Evolutionary conservation across 805 yeast genomes (phyloP).

Genomic region (Teunomyces gatunensis): DNA sequence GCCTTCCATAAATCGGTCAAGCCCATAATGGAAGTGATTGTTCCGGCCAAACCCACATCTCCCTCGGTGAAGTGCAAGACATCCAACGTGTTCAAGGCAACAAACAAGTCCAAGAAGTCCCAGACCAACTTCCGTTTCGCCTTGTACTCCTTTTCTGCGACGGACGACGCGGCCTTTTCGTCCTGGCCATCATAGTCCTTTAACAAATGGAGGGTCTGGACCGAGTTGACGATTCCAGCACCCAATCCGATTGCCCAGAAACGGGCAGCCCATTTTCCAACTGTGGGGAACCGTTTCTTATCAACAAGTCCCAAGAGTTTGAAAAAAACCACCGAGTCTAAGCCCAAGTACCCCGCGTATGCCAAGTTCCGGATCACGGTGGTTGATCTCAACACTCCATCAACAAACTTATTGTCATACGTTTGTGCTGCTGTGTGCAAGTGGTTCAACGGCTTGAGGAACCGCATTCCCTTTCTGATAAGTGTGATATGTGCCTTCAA

Average conservation of each 20-base stretch:
- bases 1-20: constrained; percentile 67
- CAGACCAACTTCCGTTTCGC: constrained; percentile 66
- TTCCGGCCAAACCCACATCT: constrained; percentile 79
- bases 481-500: constrained; percentile 63
- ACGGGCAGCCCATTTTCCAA: constrained; percentile 59
- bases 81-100: constrained; percentile 69
- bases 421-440: constrained; percentile 66
- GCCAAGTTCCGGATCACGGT: constrained; percentile 57
- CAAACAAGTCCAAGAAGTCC: constrained; percentile 72
- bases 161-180: constrained; percentile 25
- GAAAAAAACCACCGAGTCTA: constrained; percentile 64
- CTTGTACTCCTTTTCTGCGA: constrained; percentile 43
- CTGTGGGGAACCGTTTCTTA: constrained; percentile 42
- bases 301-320: constrained; percentile 57
- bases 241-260: constrained; percentile 76
- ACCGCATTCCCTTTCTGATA: constrained; percentile 80
- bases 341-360: constrained; percentile 58
- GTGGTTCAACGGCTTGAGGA: constrained; percentile 76
- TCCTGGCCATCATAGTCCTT: constrained; percentile 8
- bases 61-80: constrained; percentile 69
- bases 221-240: constrained; percentile 59
- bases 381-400: constrained; percentile 52
- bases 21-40: constrained; percentile 76
- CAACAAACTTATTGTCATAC: constrained; percentile 67
- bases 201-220: constrained; percentile 46